A percentile compares a stretch with the other conserved stretches of the same genome.
Conservation (phyloP, 306 rosid species). For the Casuarina glauca region DNA sequence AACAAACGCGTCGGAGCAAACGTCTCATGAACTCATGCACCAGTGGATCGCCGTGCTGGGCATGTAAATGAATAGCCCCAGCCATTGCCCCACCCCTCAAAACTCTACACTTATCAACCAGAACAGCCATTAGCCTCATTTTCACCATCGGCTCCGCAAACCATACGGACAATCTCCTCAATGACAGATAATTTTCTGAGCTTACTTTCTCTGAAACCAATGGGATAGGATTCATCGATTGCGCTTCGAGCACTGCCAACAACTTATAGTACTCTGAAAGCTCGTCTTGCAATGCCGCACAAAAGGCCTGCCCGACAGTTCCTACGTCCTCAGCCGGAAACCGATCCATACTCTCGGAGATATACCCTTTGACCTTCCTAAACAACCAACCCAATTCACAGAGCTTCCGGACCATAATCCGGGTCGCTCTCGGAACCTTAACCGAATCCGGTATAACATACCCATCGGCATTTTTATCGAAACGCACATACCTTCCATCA, state of each 20-base stretch:
- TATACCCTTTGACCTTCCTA: conserved; percentile 70
- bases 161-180: conserved; percentile 89
- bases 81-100: conserved; percentile 93
- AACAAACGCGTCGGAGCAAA: conserved; percentile 79
- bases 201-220: conserved; percentile 60
- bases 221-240: conserved; percentile 81
- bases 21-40: conserved; percentile 84
- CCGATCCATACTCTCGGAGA: conserved; percentile 68
- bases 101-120: conserved; percentile 87
- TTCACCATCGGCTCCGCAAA: conserved; percentile 91
- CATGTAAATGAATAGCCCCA: conserved; percentile 87
- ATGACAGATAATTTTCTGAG: conserved; percentile 72
- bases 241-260: conserved; percentile 84
- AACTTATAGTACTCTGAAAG: conserved; percentile 84
- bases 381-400: conserved; percentile 87
- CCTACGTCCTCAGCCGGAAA: conserved; percentile 84
- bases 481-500: conserved; percentile 77
- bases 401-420: conserved; percentile 68
- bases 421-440: conserved; percentile 68
- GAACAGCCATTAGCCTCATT: conserved; percentile 92
- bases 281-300: conserved; percentile 95
- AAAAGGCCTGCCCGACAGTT: conserved; percentile 88
- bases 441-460: conserved; percentile 53
- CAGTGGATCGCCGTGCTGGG: conserved; percentile 90
- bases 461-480: conserved; percentile 43